Evolutionary conservation across 2,329 filamentous ascomycete species (phyloP).

Genomic region (Microdochium trichocladiopsis): DNA sequence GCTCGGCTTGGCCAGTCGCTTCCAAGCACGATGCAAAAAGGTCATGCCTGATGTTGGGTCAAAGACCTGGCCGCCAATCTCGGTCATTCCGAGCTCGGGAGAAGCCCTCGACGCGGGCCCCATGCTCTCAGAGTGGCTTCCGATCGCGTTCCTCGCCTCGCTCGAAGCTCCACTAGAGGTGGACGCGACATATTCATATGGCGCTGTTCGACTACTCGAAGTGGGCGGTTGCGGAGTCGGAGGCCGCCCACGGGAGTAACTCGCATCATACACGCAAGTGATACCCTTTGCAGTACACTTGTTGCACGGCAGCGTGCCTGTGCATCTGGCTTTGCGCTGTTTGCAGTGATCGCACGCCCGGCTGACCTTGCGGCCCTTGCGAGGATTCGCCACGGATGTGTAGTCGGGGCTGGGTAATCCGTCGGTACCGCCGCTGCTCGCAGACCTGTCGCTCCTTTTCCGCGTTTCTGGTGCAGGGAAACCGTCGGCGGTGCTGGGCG

Average conservation of each 20-base stretch:
- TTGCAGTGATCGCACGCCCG: conserved; percentile 1
- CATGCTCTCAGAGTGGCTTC: neutral
- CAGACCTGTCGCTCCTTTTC: neutral
- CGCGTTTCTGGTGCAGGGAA: neutral
- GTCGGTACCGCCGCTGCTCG: neutral
- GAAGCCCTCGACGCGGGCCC: conserved; percentile 19
- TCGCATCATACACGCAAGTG: conserved; percentile 20
- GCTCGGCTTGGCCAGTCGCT: conserved; percentile 32
- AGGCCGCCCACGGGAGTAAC: conserved; percentile 23
- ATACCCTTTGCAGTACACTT: conserved; percentile 19
- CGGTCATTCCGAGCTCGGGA: conserved; percentile 36
- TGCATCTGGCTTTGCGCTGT: neutral
- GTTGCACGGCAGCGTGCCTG: conserved; percentile 19
- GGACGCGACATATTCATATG: neutral
- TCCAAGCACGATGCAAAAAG: conserved; percentile 45
- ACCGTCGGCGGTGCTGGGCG: neutral
- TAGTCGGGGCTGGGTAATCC: neutral
- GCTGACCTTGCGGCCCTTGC: conserved; percentile 22
- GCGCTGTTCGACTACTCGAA: too few relatives aligned
- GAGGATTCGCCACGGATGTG: conserved; percentile 2
- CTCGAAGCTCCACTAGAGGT: neutral
- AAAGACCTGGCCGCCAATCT: conserved; percentile 45
- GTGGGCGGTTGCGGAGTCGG: conserved; percentile 21
- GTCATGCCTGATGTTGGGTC: conserved; percentile 44
- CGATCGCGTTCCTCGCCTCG: neutral